These are phyloP conservation scores for Malus orientalis DNA, from an alignment of 306 rosid genomes.

Conservation along the genomic window DNA sequence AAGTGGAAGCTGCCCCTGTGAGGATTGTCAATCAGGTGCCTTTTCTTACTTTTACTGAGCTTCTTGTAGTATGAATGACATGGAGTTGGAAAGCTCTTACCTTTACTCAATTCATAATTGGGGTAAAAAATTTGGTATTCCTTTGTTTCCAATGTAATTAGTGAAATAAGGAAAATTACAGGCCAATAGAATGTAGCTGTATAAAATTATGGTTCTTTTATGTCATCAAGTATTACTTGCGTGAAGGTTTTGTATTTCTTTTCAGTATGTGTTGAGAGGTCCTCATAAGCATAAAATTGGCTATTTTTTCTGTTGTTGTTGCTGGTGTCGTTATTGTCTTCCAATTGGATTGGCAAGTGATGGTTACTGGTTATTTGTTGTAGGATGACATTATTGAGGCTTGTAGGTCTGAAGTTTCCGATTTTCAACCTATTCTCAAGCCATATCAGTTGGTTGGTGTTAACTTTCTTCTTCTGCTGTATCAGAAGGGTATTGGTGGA, in stretches of 20 bases:
- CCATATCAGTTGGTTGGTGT: conserved; percentile 94
- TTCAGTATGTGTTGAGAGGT: not conserved
- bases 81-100: not conserved
- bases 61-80: not conserved
- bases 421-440: conserved; percentile 85
- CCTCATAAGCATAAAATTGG: not conserved
- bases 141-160: not conserved
- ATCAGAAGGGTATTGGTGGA: conserved; percentile 88
- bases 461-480: conserved; percentile 79
- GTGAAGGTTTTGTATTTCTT: not conserved
- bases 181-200: not conserved
- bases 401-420: conserved; percentile 68
- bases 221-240: not conserved
- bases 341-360: not conserved
- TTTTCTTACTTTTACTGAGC: not conserved
- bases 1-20: conserved; percentile 73
- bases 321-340: not conserved
- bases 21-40: conserved; percentile 81
- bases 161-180: not conserved
- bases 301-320: not conserved
- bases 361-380: not conserved
- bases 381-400: conserved; percentile 85
- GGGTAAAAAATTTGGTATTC: not conserved
- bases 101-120: not conserved
- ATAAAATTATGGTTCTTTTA: not conserved